Evolutionary conservation across 805 yeast species (phyloP).

Genomic region (Teunomyces cretensis): DNA sequence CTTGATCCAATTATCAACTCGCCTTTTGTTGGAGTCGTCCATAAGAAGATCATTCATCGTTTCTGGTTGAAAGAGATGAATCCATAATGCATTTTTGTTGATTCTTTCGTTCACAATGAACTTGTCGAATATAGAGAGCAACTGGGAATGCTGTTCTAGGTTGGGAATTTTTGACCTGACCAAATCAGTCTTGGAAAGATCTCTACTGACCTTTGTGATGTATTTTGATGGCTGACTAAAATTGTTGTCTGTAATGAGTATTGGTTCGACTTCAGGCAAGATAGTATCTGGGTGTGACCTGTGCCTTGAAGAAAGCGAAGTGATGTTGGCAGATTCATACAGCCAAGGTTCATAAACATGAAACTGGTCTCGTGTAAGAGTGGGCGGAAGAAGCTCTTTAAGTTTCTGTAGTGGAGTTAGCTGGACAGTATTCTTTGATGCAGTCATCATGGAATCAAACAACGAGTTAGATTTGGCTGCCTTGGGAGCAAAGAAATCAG

Average conservation of each 20-base stretch:
- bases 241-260: neutral
- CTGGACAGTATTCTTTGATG: conserved; percentile 23
- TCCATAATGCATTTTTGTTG: conserved; percentile 31
- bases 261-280: neutral
- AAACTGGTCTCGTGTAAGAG: conserved; percentile 26
- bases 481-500: conserved; percentile 6
- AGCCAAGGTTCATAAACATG: conserved; percentile 22
- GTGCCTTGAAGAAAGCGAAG: neutral
- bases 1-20: conserved; percentile 39
- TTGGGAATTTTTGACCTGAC: conserved; percentile 11
- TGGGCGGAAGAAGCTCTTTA: conserved; percentile 32
- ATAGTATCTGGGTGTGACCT: neutral
- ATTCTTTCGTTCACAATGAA: conserved; percentile 6
- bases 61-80: conserved; percentile 45
- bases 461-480: conserved; percentile 20
- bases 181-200: neutral
- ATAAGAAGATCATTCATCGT: conserved; percentile 35
- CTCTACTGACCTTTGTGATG: neutral
- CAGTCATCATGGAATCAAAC: conserved; percentile 42
- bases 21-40: conserved; percentile 16
- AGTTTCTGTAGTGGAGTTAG: conserved; percentile 31
- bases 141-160: conserved; percentile 7
- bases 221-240: neutral
- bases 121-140: conserved; percentile 11
- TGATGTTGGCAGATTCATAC: neutral